A percentile compares a stretch with the other conserved stretches of the same genome.
phyloP scores from a whole-genome alignment of 2,329 filamentous ascomycete genomes.

The Microascus cirrosus region DNA sequence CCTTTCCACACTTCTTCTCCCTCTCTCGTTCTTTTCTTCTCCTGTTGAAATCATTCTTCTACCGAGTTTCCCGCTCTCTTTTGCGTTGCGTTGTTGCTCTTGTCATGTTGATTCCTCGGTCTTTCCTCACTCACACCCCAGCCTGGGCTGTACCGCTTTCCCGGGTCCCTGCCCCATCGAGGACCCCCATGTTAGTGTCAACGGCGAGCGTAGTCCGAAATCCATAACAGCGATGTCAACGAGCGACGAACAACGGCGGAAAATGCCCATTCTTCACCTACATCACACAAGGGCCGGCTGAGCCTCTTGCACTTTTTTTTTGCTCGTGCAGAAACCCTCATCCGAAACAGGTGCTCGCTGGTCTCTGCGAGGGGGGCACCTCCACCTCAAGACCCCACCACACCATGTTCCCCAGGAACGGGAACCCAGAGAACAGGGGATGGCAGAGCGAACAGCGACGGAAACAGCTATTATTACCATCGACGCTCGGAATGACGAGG shows the following conservation, averaged over 20 bases:
- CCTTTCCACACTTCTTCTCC: not conserved
- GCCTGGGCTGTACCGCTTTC: not conserved
- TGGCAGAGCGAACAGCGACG: not conserved
- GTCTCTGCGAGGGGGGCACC: not conserved
- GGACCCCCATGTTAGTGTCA: not conserved
- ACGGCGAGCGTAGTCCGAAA: not conserved
- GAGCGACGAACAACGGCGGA: not conserved
- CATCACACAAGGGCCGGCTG: not conserved
- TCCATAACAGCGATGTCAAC: not conserved
- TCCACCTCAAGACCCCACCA: not conserved
- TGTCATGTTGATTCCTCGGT: not conserved
- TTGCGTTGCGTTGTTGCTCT: not conserved
- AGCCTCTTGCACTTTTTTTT: not conserved
- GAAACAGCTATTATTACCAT: not conserved
- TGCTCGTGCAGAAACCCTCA: not conserved
- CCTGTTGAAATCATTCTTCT: not conserved
- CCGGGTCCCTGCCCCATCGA: not conserved
- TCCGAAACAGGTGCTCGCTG: not conserved
- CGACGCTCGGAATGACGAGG: not conserved
- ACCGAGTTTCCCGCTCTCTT: not conserved
- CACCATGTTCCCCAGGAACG: not conserved
- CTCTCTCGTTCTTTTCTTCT: not conserved
- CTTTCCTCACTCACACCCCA: not conserved
- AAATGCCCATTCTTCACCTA: not conserved
- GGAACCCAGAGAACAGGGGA: not conserved